Conservation (phyloP, 2,329 filamentous ascomycete species). For the Madurella mycetomatis region DNA sequence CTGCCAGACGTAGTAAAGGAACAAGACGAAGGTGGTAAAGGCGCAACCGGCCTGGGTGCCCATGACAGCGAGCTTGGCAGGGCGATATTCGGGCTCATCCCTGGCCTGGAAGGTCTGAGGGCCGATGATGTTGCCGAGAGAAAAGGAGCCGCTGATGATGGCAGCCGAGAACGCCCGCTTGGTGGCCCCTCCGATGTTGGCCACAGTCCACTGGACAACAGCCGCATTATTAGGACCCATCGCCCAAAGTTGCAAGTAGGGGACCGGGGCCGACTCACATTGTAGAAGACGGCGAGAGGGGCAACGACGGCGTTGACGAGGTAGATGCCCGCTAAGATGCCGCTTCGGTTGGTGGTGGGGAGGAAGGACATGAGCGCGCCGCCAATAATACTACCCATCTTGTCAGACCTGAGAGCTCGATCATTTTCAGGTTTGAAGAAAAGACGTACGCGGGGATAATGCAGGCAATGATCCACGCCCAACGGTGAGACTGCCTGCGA, state of each 20-base stretch:
- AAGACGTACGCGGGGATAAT: conserved; percentile 43
- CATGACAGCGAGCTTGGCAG: conserved; percentile 52
- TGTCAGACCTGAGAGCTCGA: background rate
- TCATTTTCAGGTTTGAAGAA: background rate
- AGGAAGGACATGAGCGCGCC: conserved; percentile 52
- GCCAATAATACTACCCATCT: conserved; percentile 38
- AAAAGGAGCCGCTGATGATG: conserved; percentile 47
- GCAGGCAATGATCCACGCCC: conserved; percentile 46
- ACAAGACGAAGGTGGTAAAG: conserved; percentile 39
- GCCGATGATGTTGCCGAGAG: conserved; percentile 53
- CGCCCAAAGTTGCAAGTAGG: conserved; percentile 1
- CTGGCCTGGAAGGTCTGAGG: conserved; percentile 51
- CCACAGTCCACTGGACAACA: conserved; percentile 39
- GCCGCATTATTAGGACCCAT: background rate
- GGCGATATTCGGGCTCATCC: conserved; percentile 49
- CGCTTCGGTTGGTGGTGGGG: conserved; percentile 40
- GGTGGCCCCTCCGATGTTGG: conserved; percentile 49
- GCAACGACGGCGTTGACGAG: conserved; percentile 48
- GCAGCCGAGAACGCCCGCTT: conserved; percentile 49
- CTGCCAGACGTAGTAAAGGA: conserved; percentile 48
- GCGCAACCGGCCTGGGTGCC: conserved; percentile 44
- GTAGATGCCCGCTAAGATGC: conserved; percentile 47
- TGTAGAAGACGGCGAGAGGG: conserved; percentile 43
- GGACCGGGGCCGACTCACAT: conserved; percentile 28
- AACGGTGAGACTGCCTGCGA: conserved; percentile 43